Evolutionary conservation across 2,329 filamentous ascomycete species (phyloP).

Genomic region (Mycogone perniciosa): DNA sequence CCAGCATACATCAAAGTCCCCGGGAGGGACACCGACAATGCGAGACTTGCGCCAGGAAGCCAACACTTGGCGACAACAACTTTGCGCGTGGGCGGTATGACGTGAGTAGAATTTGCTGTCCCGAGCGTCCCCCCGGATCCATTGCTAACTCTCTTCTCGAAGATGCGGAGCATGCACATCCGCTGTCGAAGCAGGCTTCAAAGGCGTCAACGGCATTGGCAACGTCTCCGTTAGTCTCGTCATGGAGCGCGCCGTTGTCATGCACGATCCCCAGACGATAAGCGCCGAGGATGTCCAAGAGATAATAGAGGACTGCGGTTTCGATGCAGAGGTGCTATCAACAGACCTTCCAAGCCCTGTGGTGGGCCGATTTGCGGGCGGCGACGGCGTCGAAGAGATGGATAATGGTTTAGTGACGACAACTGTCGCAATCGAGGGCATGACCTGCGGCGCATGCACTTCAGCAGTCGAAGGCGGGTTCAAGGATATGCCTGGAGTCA

Average conservation of each 20-base stretch:
- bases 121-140: not conserved
- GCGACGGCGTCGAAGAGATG: conserved; percentile 29
- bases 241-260: conserved; percentile 91
- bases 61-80: conserved; percentile 83
- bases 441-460: conserved; percentile 89
- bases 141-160: conserved; percentile 36
- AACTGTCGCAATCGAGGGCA: conserved; percentile 73
- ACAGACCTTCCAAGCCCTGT: conserved; percentile 62
- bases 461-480: conserved; percentile 79
- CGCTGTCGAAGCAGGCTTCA: conserved; percentile 88
- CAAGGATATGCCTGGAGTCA: conserved; percentile 65
- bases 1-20: conserved; percentile 45
- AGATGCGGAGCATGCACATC: conserved; percentile 91
- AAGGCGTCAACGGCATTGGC: conserved; percentile 71
- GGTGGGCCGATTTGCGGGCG: conserved; percentile 31
- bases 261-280: conserved; percentile 74
- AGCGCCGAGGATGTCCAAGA: conserved; percentile 71
- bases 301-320: conserved; percentile 85
- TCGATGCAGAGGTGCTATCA: conserved; percentile 83
- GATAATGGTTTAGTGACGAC: conserved; percentile 53
- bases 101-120: conserved; percentile 40
- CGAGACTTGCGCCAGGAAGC: conserved; percentile 27
- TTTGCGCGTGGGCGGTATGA: conserved; percentile 83
- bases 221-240: conserved; percentile 88
- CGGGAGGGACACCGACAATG: conserved; percentile 27